A percentile compares a stretch with the other conserved stretches of the same genome.
Conservation (phyloP, 768 basidiomycete species). For the Tricholoma flavovirens region DNA sequence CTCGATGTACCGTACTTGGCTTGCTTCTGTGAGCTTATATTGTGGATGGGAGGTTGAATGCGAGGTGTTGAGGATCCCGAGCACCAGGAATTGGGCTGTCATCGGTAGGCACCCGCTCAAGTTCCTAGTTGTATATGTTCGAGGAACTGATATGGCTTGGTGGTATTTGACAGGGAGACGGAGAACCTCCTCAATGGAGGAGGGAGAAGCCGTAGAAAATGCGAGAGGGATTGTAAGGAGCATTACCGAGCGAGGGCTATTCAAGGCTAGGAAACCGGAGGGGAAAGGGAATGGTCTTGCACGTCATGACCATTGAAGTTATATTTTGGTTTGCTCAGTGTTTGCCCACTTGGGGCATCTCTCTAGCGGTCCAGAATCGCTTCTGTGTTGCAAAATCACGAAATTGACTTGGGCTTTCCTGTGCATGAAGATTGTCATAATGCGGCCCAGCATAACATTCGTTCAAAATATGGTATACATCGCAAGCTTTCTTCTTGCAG, state of each 20-base stretch:
- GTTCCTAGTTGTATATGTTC: constrained; percentile 1
- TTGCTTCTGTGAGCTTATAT: constrained; percentile 62
- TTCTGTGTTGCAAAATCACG: no score
- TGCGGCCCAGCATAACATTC: neutral
- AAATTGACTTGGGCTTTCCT: no score
- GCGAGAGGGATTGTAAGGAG: constrained; percentile 47
- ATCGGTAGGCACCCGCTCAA: constrained; percentile 50
- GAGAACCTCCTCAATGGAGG: constrained; percentile 19
- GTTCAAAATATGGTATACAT: constrained; percentile 18
- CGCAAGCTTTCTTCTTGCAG: constrained; percentile 5
- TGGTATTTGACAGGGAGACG: constrained; percentile 17
- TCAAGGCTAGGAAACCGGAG: constrained; percentile 68
- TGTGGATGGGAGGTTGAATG: constrained; percentile 87
- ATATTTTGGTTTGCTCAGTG: no score
- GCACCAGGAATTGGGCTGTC: constrained; percentile 90
- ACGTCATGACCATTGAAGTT: neutral
- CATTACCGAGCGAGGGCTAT: constrained; percentile 59
- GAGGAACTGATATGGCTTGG: neutral
- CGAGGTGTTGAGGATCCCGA: constrained; percentile 84
- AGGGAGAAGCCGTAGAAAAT: constrained; percentile 33
- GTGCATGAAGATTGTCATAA: no score
- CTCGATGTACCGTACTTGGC: constrained; percentile 81
- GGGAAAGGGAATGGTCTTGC: constrained; percentile 40
- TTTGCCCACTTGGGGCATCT: no score
- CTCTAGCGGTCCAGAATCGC: no score